These are phyloP conservation scores for Handroanthus guayacan DNA, from an alignment of 257 asterid species.

Conservation along the genomic window DNA sequence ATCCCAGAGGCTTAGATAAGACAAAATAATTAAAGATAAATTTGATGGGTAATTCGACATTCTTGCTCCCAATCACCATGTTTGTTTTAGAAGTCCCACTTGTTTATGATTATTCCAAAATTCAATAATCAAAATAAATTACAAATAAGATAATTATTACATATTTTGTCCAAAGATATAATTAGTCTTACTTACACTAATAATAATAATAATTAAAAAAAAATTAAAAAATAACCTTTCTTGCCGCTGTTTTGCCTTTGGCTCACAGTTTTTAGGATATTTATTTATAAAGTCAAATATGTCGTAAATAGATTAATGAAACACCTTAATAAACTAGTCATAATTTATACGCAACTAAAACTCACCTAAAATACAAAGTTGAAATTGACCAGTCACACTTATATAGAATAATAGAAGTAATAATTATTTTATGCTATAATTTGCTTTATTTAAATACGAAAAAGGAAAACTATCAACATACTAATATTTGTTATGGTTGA, in stretches of 20 bases:
- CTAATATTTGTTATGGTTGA: too few relatives aligned
- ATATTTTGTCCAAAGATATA: background rate
- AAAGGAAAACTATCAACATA: too few relatives aligned
- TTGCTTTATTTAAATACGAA: too few relatives aligned
- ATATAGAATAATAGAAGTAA: too few relatives aligned
- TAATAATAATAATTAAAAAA: background rate
- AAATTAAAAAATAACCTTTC: background rate
- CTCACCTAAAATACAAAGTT: background rate
- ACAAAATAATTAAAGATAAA: too few relatives aligned
- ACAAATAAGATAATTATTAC: background rate
- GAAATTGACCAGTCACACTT: background rate
- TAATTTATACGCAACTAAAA: background rate
- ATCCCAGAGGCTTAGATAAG: too few relatives aligned
- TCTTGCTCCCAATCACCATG: too few relatives aligned
- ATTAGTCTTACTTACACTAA: background rate
- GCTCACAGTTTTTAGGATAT: conserved; percentile 25
- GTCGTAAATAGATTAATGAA: background rate
- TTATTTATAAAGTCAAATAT: background rate
- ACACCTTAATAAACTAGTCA: background rate
- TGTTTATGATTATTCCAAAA: background rate
- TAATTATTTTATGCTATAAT: too few relatives aligned
- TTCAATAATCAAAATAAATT: too few relatives aligned
- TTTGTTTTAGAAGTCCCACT: background rate
- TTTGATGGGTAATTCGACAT: too few relatives aligned
- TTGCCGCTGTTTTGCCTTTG: conserved; percentile 14